Percentiles rank a stretch among this genome's conserved stretches.
These are phyloP conservation scores for Clavispora asparagi DNA, from an alignment of 805 yeast species.

Conservation along the genomic window DNA sequence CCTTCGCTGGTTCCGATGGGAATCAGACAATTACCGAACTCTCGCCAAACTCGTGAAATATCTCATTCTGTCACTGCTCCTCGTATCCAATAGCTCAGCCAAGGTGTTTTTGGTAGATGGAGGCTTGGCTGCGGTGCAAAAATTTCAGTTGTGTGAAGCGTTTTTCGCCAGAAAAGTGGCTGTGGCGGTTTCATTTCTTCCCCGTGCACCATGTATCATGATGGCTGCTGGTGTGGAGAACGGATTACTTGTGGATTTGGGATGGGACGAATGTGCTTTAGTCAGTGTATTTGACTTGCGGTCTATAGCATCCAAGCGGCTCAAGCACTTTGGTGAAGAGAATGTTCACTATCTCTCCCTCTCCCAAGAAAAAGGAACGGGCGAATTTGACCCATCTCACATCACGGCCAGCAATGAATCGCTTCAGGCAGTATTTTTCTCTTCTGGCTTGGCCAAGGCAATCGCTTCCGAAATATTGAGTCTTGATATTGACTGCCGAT, in stretches of 20 bases:
- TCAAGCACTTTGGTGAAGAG: slow-evolving; percentile 7
- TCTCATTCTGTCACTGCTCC: slow-evolving; percentile 5
- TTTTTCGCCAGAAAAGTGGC: slow-evolving; percentile 4
- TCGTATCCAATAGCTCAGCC: slow-evolving; percentile 7
- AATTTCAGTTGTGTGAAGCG: slow-evolving; percentile 8
- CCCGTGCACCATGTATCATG: slow-evolving; percentile 8
- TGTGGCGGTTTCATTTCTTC: slow-evolving; percentile 10
- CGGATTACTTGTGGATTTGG: slow-evolving; percentile 9
- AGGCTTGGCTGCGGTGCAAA: slow-evolving; percentile 5
- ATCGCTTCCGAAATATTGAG: background rate
- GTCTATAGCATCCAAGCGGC: background rate
- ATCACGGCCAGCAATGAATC: background rate
- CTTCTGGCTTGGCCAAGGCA: background rate
- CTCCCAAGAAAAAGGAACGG: background rate
- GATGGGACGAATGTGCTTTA: slow-evolving; percentile 9
- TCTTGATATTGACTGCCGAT: slow-evolving; percentile 7
- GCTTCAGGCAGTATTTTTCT: background rate
- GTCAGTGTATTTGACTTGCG: background rate
- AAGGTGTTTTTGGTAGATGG: slow-evolving; percentile 13
- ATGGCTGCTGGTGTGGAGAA: slow-evolving; percentile 10
- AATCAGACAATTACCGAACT: slow-evolving; percentile 4
- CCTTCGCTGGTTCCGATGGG: slow-evolving; percentile 5
- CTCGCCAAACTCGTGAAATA: slow-evolving; percentile 7
- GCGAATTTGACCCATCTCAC: background rate
- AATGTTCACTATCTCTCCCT: slow-evolving; percentile 4